Conservation (phyloP, 768 basidiomycete genomes). For the Leccinum incarnatum region DNA sequence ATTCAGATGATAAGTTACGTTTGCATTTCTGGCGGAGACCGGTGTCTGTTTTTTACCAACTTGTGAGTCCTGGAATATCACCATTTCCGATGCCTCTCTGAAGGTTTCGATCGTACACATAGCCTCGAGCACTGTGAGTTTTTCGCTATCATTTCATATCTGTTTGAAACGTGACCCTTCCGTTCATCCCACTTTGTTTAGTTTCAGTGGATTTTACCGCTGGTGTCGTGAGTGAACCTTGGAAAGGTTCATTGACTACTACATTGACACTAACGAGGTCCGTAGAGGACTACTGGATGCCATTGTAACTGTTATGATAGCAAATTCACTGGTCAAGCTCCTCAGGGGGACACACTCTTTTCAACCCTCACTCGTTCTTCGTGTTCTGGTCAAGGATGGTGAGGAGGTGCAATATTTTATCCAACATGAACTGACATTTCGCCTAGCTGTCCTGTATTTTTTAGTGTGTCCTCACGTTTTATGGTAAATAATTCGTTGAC, state of each 20-base stretch:
- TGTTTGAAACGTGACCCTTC: not conserved
- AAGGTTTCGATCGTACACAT: not conserved
- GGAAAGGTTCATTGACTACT: not conserved
- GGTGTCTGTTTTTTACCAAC: not conserved
- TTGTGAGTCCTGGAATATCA: not conserved
- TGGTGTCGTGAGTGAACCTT: not conserved
- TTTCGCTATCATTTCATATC: not conserved
- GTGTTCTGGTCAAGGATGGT: constrained; percentile 9
- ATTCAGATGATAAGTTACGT: not conserved
- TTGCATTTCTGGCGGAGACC: not conserved
- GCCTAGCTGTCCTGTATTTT: not conserved
- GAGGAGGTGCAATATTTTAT: not conserved
- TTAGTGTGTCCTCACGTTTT: not conserved
- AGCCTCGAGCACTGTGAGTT: not conserved
- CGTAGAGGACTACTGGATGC: constrained; percentile 1
- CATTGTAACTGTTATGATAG: not conserved
- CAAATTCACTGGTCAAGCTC: not conserved
- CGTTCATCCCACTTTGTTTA: too few relatives aligned
- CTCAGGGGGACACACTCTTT: not conserved
- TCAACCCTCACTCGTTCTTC: constrained; percentile 1
- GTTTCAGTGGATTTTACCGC: not conserved
- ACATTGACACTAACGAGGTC: not conserved
- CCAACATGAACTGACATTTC: not conserved
- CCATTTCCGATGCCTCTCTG: not conserved
- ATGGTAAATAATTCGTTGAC: not conserved